Evolutionary conservation across 208 protist species (phyloP), one percentile per base, ranked within the genome.

Genomic region (Herpetomonas tarakana): DNA sequence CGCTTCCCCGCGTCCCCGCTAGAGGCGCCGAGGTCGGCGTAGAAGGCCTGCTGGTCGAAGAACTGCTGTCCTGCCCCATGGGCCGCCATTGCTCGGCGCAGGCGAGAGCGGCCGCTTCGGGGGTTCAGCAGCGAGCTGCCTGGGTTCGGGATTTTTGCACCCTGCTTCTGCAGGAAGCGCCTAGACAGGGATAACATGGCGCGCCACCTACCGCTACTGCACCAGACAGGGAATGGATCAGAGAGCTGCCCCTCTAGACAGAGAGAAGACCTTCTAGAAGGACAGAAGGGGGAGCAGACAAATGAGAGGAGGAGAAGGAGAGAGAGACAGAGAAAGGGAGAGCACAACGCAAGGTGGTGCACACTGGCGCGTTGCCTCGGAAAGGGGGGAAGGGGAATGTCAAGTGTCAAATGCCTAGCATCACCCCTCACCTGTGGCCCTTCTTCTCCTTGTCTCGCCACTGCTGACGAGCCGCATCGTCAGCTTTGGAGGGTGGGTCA

Each of bases 81-180:
- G 12, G 71, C 58, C 18, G 65, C 65, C 54, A 73, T 53, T 18
- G 74, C 72, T 11, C 64, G 31, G 31, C 86, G 81, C 16, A 86
- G 31, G 49, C 76, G 76, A 2, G 81, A 61, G 4, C 82, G 78
- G 14, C 83, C 46, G 65, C 86, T 92, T 50, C 74, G 77, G 21
- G 86, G 80, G 62, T 92, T 90, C 0, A 79, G 68, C 3, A 89
- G 78, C 22, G 86, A 88, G 64, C 80, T 90, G 7, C 79, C 82
- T 1, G 79, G 74, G 30, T 74, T 73, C 14, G 77, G 75, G 11
- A 82, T 19, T 14, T 51, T 55, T 2, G 18, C 28, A 19, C 63
- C 52, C 14, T 18, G 21, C 52, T 3, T 11, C 45, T 11, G 27
- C 35, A 35, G 19, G 41, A 16, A 51, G 46, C 41, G 28, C 19